Conservation (phyloP, 257 asterid species). For the Solanum okadae region DNA sequence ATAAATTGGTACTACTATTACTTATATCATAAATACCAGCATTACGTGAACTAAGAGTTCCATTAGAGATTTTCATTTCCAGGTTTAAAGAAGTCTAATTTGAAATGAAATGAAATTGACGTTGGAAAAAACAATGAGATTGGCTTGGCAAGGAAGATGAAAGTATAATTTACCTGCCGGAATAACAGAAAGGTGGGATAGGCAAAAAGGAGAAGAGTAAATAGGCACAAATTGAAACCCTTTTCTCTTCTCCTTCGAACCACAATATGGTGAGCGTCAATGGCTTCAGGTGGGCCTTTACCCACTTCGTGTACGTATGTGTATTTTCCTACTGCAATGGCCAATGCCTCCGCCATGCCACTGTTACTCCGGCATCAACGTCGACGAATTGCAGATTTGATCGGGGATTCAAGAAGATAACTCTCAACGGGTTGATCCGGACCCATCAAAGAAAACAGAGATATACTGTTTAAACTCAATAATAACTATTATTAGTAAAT, state of each 20-base stretch:
- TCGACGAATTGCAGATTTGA: background rate
- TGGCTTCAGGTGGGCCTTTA: constrained; percentile 44
- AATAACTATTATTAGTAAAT: background rate
- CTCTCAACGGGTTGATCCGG: background rate
- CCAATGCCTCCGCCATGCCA: constrained; percentile 21
- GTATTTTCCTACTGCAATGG: constrained; percentile 32
- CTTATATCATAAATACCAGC: background rate
- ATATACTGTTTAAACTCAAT: background rate
- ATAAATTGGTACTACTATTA: background rate
- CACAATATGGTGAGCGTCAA: constrained; percentile 60
- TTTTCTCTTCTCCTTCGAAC: constrained; percentile 20
- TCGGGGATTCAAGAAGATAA: background rate
- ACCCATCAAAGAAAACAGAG: background rate
- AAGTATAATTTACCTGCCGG: constrained; percentile 33
- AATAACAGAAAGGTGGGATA: constrained; percentile 19
- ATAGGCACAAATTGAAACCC: constrained; percentile 21
- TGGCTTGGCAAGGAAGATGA: background rate
- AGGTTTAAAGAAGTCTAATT: background rate
- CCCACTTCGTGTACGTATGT: constrained; percentile 41
- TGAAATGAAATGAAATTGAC: background rate
- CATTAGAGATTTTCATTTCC: background rate
- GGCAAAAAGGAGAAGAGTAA: constrained; percentile 19
- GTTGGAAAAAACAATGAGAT: background rate
- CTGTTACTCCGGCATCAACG: background rate
- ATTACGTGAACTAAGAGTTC: background rate